Percentiles rank a stretch among this genome's conserved stretches.
Evolutionary conservation across 768 basidiomycete genomes (phyloP).

Genomic region (Exsudoporus frostii): DNA sequence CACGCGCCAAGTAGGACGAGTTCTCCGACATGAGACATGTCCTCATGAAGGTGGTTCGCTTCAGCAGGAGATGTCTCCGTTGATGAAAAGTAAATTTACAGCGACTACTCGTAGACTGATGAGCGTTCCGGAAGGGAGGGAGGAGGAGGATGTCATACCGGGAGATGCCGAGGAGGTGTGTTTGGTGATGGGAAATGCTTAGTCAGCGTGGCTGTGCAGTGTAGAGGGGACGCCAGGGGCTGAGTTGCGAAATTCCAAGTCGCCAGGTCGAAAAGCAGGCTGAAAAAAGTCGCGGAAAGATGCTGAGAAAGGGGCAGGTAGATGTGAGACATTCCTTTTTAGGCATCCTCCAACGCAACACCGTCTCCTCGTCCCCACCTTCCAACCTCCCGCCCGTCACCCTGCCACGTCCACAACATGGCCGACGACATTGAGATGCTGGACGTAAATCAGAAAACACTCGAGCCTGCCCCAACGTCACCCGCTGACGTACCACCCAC

Average conservation of each 20-base stretch:
- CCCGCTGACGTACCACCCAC: slow-evolving; percentile 5
- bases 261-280: slow-evolving; percentile 20
- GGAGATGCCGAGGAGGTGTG: not conserved
- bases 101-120: no score
- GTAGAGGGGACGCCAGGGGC: not conserved
- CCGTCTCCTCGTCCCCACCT: slow-evolving; percentile 25
- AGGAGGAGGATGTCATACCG: not conserved
- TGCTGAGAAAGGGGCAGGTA: slow-evolving; percentile 26
- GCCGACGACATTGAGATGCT: slow-evolving; percentile 31
- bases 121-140: no score
- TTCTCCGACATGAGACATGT: no score
- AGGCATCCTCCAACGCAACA: slow-evolving; percentile 34
- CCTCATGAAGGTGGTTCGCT: no score
- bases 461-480: not conserved
- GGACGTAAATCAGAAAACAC: slow-evolving; percentile 9
- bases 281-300: slow-evolving; percentile 27
- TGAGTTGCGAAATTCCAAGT: slow-evolving; percentile 26
- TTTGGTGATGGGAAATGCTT: slow-evolving; percentile 21
- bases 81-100: no score
- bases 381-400: slow-evolving; percentile 7
- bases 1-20: no score
- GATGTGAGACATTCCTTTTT: slow-evolving; percentile 37
- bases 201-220: slow-evolving; percentile 23
- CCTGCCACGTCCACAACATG: slow-evolving; percentile 13
- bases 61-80: no score